A percentile compares a stretch with the other conserved stretches of the same genome.
Evolutionary conservation across 2,329 filamentous ascomycete genomes (phyloP).

Genomic region (Teratosphaeriaceae sp.): DNA sequence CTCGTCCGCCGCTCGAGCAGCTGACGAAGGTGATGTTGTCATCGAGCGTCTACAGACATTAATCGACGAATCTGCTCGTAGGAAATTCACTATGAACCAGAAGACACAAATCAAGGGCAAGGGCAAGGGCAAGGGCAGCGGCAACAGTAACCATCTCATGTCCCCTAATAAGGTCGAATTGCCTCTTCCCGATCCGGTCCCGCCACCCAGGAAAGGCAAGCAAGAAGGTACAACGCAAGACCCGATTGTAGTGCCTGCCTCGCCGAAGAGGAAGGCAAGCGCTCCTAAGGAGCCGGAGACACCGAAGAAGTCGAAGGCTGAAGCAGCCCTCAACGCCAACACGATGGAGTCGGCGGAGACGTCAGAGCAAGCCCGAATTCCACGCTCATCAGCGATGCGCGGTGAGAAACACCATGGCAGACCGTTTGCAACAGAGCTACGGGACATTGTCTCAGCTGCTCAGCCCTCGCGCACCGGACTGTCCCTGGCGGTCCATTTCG

Average conservation of each 20-base stretch:
- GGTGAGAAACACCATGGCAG: not conserved
- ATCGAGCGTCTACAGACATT: constrained; percentile 7
- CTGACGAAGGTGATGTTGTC: not conserved
- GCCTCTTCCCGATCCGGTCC: constrained; percentile 2
- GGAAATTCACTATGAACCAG: constrained; percentile 11
- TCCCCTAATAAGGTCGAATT: not conserved
- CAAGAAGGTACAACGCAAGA: not conserved
- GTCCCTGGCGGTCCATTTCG: not conserved
- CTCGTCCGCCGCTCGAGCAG: not conserved
- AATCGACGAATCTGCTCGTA: not conserved
- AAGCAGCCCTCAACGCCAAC: not conserved
- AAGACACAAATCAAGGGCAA: constrained; percentile 8
- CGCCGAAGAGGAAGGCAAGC: too few species aligned
- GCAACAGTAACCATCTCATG: constrained; percentile 2
- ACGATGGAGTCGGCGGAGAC: not conserved
- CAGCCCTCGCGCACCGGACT: not conserved
- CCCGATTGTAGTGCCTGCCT: too few species aligned
- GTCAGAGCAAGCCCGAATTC: not conserved
- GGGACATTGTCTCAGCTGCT: not conserved
- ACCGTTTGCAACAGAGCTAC: not conserved
- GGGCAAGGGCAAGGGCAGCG: constrained; percentile 3
- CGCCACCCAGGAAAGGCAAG: constrained; percentile 1
- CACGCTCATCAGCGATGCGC: not conserved
- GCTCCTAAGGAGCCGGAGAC: too few species aligned
- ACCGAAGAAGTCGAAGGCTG: not conserved